phyloP scores from a whole-genome alignment of 2,329 filamentous ascomycete genomes.

The Fusarium continuum region DNA sequence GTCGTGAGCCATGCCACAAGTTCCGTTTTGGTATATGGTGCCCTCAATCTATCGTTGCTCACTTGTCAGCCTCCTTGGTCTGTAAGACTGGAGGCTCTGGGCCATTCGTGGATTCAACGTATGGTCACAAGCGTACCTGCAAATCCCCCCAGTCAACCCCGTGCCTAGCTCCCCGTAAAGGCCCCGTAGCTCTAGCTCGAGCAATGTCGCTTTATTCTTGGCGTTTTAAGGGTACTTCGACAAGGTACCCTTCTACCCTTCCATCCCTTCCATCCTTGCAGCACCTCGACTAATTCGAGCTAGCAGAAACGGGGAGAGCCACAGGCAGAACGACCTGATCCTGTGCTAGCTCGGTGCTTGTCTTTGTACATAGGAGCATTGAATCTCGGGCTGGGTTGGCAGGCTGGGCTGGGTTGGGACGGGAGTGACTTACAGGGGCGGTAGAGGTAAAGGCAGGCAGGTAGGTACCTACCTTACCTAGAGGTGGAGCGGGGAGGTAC shows the following conservation, averaged over 20 bases:
- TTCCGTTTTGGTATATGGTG: background rate
- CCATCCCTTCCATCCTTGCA: conserved; percentile 36
- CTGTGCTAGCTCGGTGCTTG: conserved; percentile 16
- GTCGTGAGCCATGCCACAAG: background rate
- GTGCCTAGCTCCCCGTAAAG: conserved; percentile 39
- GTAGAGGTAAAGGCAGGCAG: conserved; percentile 28
- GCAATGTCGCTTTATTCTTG: conserved; percentile 39
- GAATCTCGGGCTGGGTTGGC: conserved; percentile 22
- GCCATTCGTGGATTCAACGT: conserved; percentile 12
- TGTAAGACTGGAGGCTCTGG: conserved; percentile 4
- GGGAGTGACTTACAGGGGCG: conserved; percentile 28
- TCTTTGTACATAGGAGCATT: conserved; percentile 19
- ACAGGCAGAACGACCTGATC: conserved; percentile 32
- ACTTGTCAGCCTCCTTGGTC: background rate
- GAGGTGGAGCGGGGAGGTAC: conserved; percentile 38
- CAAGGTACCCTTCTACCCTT: conserved; percentile 32
- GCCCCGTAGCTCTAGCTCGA: conserved; percentile 38
- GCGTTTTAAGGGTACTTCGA: conserved; percentile 39
- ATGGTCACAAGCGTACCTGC: conserved; percentile 7
- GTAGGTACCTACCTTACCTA: too few species aligned
- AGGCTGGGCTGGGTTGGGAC: conserved; percentile 16
- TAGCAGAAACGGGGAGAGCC: conserved; percentile 42
- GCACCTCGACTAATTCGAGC: conserved; percentile 38
- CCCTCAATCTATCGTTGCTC: conserved; percentile 11
- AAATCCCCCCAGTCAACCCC: conserved; percentile 40